Percentiles rank a stretch among this genome's conserved stretches.
phyloP scores from a whole-genome alignment of 805 yeast genomes.

The Ogataea dorogensis region DNA sequence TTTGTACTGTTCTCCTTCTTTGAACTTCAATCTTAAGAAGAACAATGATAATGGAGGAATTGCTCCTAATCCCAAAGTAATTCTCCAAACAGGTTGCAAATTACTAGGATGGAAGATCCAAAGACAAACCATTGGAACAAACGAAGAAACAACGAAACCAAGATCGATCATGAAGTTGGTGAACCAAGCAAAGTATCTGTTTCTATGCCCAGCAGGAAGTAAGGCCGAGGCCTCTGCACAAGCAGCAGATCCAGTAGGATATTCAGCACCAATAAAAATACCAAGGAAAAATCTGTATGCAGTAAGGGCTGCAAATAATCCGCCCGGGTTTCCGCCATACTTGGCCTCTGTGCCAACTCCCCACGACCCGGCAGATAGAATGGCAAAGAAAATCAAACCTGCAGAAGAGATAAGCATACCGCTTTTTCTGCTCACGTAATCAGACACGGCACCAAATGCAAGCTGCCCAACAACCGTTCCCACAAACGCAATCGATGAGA shows the following conservation, averaged over 20 bases:
- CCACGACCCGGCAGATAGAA: slow-evolving; percentile 85
- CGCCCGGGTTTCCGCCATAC: slow-evolving; percentile 54
- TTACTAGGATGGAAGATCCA: slow-evolving; percentile 77
- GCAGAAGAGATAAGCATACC: slow-evolving; percentile 81
- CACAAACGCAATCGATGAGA: slow-evolving; percentile 84
- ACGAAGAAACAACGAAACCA: slow-evolving; percentile 81
- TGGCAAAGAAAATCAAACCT: slow-evolving; percentile 73
- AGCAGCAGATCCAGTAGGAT: slow-evolving; percentile 90
- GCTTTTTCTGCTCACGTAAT: slow-evolving; percentile 72
- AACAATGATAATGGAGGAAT: slow-evolving; percentile 80
- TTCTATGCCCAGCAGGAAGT: slow-evolving; percentile 78
- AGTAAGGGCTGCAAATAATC: slow-evolving; percentile 80
- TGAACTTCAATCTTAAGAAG: slow-evolving; percentile 70
- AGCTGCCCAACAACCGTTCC: slow-evolving; percentile 91
- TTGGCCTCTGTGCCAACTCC: slow-evolving; percentile 51
- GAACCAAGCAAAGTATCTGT: slow-evolving; percentile 86
- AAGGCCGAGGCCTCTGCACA: slow-evolving; percentile 86
- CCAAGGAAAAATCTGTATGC: slow-evolving; percentile 87
- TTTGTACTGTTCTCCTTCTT: slow-evolving; percentile 69
- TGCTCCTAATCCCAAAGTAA: slow-evolving; percentile 87
- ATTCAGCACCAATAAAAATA: slow-evolving; percentile 91
- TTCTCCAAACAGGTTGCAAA: slow-evolving; percentile 86
- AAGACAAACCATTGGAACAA: slow-evolving; percentile 80
- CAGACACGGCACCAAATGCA: slow-evolving; percentile 76
- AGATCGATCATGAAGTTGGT: slow-evolving; percentile 84